Evolutionary conservation across 2,329 filamentous ascomycete species (phyloP), one percentile per base, ranked within the genome.

Genomic region (Claviceps arundinis): DNA sequence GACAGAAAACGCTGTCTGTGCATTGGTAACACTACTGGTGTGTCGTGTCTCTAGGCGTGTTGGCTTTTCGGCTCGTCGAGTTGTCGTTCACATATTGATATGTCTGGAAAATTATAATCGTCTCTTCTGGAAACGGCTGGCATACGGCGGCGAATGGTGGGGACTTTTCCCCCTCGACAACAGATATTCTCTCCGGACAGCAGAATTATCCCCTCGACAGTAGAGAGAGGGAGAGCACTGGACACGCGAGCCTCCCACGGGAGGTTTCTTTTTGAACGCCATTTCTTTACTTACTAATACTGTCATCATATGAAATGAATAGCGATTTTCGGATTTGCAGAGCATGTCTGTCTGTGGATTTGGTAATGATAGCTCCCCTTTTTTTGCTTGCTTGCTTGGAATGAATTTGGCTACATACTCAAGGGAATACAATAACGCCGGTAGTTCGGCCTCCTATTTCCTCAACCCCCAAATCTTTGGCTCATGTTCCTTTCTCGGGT

Each of bases 281-380:
- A 16, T 40, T 44, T 37, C 6, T 22, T 16, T 50, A 52, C 50
- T 47, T 44, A 3, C 26, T 37, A 11, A 47, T 47, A 43, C 2
- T 51, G 34, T 44, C 24, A 22, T 49, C 46, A 14, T 51, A 11
- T 16, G 44, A 49, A 51, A 56, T 52, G 54, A 54, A 51, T 50
- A 55, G 53, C 51, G 54, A 57, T 48, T 49, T 49, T 44, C 13
- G 48, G 17, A 14, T 43, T 40, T 49, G 53, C 48, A 51, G 48
- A 42, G 43, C 22, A 48, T 53, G 17, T 50, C 50, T 54, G 50
- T 47, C 26, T 30, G 8, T 11, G 30, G 52, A 50, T 50, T 53
- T 46, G 49, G 52, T 55, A 54, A 53, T 45, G 37, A 47, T 45
- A 38, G 24, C 41, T 38, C 17, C 44, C 16, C 9, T 34, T 34